Base-by-base conservation (phyloP, 805 yeast genomes). In the Cephaloascus albidus region DNA sequence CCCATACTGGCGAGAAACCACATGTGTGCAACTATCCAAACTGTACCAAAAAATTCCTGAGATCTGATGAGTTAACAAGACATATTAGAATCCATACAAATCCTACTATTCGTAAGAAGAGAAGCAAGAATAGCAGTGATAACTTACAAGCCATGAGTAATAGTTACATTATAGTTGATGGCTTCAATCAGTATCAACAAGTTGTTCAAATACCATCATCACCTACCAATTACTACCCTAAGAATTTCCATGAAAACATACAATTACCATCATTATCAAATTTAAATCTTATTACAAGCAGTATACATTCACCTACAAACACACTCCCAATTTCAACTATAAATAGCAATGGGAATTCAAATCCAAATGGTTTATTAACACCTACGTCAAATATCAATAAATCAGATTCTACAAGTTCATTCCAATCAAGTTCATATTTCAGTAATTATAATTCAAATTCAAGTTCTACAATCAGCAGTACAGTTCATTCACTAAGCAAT, bases 1-100 rank as follows among this genome's bases (percentile, higher is more conserved):
- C 95, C 8, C 96, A 87, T 61, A 87, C 96, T 1, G 96, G 96
- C 37, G 95, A 87, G 57, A 85, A 86, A 56, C 95, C 96, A 2
- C 93, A 85, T 54, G 79, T 77, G 37, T 87, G 96, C 60, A 73
- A 78, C 16, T 86, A 74, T 49, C 88, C 93, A 1, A 85, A 85
- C n/a, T 87, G 96, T 61, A 58, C 77, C 39, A 86, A 88, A 58
- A 70, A 83, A 45, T 87, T 87, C 54, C 74, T 84, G 42, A 72
- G 96, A 45, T 71, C 81, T 20, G 96, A 88, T 60, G 96, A 87
- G 61, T 70, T 87, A 41, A 87, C 95, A 12, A 69, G 96, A 48
- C 96, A 87, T 60, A 68, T 83, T 37, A 66, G 95, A 45, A 88
- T 84, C 39, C 96, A 87, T 61, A 69, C 76, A 17, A 78, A 76